Base-by-base conservation (phyloP, 768 basidiomycete species). In the Gelatoporia subvermispora region DNA sequence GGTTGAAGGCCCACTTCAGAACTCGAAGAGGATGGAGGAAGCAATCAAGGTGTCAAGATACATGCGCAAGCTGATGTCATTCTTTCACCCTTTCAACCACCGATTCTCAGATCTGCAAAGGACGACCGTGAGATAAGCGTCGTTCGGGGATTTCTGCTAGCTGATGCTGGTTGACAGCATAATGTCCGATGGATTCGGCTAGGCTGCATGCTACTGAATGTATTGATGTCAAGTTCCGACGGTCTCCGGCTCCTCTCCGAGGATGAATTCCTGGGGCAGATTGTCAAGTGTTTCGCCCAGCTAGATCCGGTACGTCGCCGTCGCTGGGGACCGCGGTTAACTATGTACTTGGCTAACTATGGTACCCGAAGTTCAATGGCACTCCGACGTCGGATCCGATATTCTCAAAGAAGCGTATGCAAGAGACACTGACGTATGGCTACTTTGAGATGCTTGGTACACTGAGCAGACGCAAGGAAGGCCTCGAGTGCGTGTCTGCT, bases 361-460 rank as follows among this genome's bases (percentile, higher is more conserved):
- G 21, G 7, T 20, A n/a, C 37, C 11, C 28, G 17, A 53, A 91
- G 88, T 85, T 84, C 59, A 88, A 86, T 54, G 79, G 82, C 9
- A 72, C 76, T 9, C 81, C 84, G 0, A 82, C 81, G 48, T 79
- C 84, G 8, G 88, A 91, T 59, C 84, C 88, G 0, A 77, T 89
- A 43, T 92, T 98, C 59, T 92, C 93, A 1, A 88, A 87, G 62
- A 77, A 82, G 55, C 77, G 91, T 7, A 76, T 97, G 41, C 75
- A 84, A 35, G 83, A 85, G 16, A 93, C 92, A 0, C 67, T 99
- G 57, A 90, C 91, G 0, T 88, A 81, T 57, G 95, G 93, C 0
- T 98, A 98, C 65, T 81, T 99, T 55, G 93, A 96, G 59, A 93
- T 99, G 85, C 76, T 99, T 2, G 95, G 95, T 8, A 85, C 81